Evolutionary conservation across 2,329 filamentous ascomycete species (phyloP).

Genomic region (Xylaria sp.): DNA sequence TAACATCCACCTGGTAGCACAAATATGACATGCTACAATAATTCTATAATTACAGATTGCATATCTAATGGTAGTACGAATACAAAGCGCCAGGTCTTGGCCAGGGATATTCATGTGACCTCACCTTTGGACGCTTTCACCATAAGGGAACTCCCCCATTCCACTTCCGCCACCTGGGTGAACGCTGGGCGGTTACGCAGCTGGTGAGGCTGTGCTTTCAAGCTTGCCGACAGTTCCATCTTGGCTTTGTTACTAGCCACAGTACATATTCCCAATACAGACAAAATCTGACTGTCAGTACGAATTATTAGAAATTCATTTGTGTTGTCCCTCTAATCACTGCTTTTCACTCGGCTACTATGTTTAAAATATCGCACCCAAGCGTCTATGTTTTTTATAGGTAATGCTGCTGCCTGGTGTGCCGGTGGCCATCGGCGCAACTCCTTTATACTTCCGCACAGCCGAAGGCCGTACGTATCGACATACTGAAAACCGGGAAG

Average conservation of each 20-base stretch:
- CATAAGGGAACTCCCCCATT: background rate
- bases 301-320: conserved; percentile 5
- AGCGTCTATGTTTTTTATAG: background rate
- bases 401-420: conserved; percentile 24
- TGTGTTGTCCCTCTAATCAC: background rate
- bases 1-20: background rate
- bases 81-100: background rate
- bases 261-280: conserved; percentile 1
- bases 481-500: background rate
- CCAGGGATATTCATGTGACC: background rate
- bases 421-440: background rate
- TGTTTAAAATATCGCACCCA: background rate
- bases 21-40: background rate
- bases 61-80: background rate
- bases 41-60: too few species aligned
- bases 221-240: background rate
- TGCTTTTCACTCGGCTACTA: background rate
- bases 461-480: background rate
- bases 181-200: conserved; percentile 24
- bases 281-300: background rate
- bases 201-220: conserved; percentile 33
- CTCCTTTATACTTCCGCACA: too few species aligned
- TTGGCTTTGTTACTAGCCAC: conserved; percentile 2
- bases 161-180: background rate
- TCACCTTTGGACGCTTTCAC: background rate